A percentile compares a stretch with the other conserved stretches of the same genome.
phyloP scores from a whole-genome alignment of 305 asterid genomes.

The Solanum hybrid region DNA sequence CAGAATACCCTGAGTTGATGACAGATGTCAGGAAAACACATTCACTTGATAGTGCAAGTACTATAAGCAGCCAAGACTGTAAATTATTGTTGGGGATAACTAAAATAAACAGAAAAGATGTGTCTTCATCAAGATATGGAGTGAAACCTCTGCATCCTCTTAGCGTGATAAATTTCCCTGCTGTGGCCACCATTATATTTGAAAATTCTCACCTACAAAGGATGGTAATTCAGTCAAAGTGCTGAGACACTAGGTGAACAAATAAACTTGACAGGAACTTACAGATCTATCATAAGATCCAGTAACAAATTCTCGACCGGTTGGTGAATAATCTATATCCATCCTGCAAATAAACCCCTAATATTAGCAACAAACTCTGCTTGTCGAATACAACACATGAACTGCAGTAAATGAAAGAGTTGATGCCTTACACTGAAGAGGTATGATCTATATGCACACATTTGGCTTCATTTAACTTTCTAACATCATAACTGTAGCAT shows the following conservation, averaged over 20 bases:
- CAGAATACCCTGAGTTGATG: conserved; percentile 64
- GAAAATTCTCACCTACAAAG: conserved; percentile 79
- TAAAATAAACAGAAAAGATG: background rate
- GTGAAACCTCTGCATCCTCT: conserved; percentile 92
- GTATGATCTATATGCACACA: conserved; percentile 91
- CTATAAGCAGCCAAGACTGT: background rate
- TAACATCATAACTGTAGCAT: conserved; percentile 86
- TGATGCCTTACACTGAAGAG: conserved; percentile 72
- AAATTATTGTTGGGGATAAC: background rate
- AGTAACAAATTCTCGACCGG: conserved; percentile 95
- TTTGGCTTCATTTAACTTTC: conserved; percentile 73
- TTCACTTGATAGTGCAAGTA: background rate
- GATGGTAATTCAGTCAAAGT: background rate
- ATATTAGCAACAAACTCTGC: background rate
- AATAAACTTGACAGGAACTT: conserved; percentile 20
- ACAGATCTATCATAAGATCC: conserved; percentile 98
- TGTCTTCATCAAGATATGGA: background rate
- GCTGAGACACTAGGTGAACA: background rate
- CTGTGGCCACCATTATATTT: conserved; percentile 91
- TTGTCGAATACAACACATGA: background rate
- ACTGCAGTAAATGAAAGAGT: conserved; percentile 8
- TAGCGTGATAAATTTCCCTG: conserved; percentile 86
- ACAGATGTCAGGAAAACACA: conserved; percentile 13
- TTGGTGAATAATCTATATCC: conserved; percentile 97
- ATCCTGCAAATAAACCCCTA: conserved; percentile 41